phyloP scores from a whole-genome alignment of 371 early-diverging fungal genomes.

The Mucor plumbeus region DNA sequence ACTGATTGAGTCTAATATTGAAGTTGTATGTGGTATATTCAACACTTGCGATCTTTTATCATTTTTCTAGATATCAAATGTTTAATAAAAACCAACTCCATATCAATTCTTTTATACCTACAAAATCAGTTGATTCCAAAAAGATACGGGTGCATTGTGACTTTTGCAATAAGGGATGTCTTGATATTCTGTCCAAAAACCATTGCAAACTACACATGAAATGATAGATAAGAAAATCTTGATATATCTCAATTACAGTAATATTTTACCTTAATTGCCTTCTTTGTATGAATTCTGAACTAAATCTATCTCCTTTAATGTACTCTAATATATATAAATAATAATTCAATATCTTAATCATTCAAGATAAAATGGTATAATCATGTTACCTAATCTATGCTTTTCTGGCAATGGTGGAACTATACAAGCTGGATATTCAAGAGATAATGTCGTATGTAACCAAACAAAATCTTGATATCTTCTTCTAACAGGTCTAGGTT shows the following conservation, averaged over 20 bases:
- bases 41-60: constrained; percentile 42
- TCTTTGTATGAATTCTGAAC: constrained; percentile 84
- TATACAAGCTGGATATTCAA: constrained; percentile 79
- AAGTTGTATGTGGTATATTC: constrained; percentile 33
- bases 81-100: neutral
- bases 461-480: constrained; percentile 91
- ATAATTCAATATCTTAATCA: neutral
- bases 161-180: constrained; percentile 84
- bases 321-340: constrained; percentile 61
- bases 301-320: constrained; percentile 90
- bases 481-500: constrained; percentile 61
- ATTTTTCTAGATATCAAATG: constrained; percentile 32
- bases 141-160: constrained; percentile 76
- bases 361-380: neutral
- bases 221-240: neutral
- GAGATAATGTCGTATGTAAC: constrained; percentile 71
- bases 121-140: constrained; percentile 82
- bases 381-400: constrained; percentile 74
- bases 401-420: constrained; percentile 90
- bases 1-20: constrained; percentile 45
- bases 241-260: neutral
- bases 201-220: constrained; percentile 66
- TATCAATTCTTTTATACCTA: constrained; percentile 22
- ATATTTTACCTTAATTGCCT: constrained; percentile 61
- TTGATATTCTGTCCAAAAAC: constrained; percentile 80